Evolutionary conservation across 1,284 basidiomycete species (phyloP), one percentile per base, ranked within the genome.

Genomic region (Sanghuangporus baumii): DNA sequence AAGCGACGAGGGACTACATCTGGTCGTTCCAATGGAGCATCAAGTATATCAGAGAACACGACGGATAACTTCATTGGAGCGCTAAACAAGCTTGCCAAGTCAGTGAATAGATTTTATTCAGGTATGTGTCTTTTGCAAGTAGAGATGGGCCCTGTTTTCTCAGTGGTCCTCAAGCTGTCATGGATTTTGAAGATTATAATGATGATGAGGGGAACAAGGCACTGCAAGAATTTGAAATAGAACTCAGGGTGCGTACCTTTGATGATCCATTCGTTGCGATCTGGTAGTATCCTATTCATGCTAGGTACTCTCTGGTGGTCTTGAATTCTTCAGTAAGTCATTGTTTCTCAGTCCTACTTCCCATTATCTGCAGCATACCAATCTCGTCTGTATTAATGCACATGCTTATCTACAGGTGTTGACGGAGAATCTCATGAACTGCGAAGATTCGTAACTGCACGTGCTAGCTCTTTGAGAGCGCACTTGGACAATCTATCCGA

Each of bases 101-200:
- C 62, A 12, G 36, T 64, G 38, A 23, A 60, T n/a, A 55, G 60
- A 26, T 64, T 64, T n/a, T 34, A 58, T 8, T 51, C 34, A 12
- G 37, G 60, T 61, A 38, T 16, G 52, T 34, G 16, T 7, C 46
- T 43, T 11, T 18, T 40, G 6, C 46, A 2, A 31, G 34, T 6
- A 23, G 1, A 50, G 41, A 23, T 8, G 12, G 48, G 7, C 16
- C 16, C 14, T 7, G 0, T 51, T 26, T 20, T 6, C 26, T 59
- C 2, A 48, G 11, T 12, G 5, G 31, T 20, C 43, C 31, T 37
- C 43, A 46, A 59, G 62, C 58, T 18, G 31, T 64, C 3, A 36
- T 41, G 18, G 62, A 64, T 36, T 64, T 64, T 54, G 62, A 64
- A 26, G 62, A 64, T 51, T 64, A 64, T 36, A 57, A 41, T 36